Base-by-base conservation (phyloP, 2,329 filamentous ascomycete genomes). In the Elsinoe ampelina region DNA sequence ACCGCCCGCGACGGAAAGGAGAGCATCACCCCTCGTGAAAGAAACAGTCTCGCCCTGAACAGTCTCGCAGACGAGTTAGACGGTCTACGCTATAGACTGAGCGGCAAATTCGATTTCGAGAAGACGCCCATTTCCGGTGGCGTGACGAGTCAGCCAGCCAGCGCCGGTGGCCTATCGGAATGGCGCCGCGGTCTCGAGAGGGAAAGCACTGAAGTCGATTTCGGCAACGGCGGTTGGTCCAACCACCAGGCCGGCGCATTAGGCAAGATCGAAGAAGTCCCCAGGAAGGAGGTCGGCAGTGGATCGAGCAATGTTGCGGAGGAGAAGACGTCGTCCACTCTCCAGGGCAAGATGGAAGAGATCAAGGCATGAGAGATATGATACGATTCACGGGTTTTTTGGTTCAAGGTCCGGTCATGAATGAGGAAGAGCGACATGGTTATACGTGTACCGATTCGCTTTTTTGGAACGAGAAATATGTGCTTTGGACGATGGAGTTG, bases 91-190 rank as follows among this genome's bases (percentile, higher is more conserved):
- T 96, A 97, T 71, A 86, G 93, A 20, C 75, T 96, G 43, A 95
- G 89, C 71, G 91, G 86, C 66, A 84, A 87, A 54, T 95, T 95
- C 65, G 91, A 96, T 68, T 91, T 95, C 64, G 91, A 95, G 39
- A 32, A 70, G 63, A 8, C 72, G 73, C 4, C 65, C 19, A 55
- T 26, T 38, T 12, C 12, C 13, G 38, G 55, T 22, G 26, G 41
- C 4, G 22, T 15, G n/a, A 34, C 19, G 2, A 52, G 48, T 11
- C 17, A n/a, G 35, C 32, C 41, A 75, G 12, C 81, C 77, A 20
- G 74, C 89, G 63, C 89, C 81, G 85, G 85, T 67, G 89, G 83
- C 64, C 72, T 93, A 42, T 84, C 85, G 10, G 86, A 87, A 67
- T 95, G 89, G 89, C 79, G 88, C 63, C 87, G 87, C 70, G 79